phyloP scores from a whole-genome alignment of 495 filamentous ascomycete species.

The Articulospora tetracladia region DNA sequence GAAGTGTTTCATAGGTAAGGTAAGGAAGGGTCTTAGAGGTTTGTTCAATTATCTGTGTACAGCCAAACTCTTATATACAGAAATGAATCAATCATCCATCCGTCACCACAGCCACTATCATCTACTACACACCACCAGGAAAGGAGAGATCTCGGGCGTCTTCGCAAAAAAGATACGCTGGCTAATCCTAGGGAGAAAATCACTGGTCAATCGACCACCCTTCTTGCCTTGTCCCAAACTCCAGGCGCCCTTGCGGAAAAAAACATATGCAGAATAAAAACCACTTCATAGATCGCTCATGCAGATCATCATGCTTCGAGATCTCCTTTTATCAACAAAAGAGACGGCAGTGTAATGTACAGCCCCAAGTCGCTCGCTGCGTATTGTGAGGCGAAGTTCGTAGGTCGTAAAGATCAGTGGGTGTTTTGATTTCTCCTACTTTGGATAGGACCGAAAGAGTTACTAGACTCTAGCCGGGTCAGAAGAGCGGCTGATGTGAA shows the following conservation, averaged over 20 bases:
- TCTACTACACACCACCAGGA: constrained; percentile 3
- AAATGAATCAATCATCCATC: constrained; percentile 9
- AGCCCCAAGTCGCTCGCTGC: constrained; percentile 2
- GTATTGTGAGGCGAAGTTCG: constrained; percentile 2
- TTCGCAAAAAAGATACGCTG: neutral
- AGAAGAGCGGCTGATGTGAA: constrained; percentile 86
- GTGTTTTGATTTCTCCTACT: constrained; percentile 18
- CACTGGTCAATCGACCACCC: neutral
- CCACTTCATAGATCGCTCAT: constrained; percentile 27
- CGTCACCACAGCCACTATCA: neutral
- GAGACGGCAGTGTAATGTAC: constrained; percentile 22
- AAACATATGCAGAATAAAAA: constrained; percentile 16
- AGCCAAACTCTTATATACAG: constrained; percentile 21
- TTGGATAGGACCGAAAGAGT: constrained; percentile 31
- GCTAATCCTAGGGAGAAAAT: neutral
- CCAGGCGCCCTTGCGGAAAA: constrained; percentile 22
- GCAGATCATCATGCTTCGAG: constrained; percentile 27
- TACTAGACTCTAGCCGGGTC: constrained; percentile 74
- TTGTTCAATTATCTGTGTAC: constrained; percentile 20
- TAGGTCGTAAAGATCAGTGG: constrained; percentile 7
- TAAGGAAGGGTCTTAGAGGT: neutral
- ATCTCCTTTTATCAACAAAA: constrained; percentile 23
- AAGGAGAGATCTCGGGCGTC: constrained; percentile 16
- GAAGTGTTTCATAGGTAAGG: too few relatives aligned
- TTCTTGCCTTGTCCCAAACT: neutral